Evolutionary conservation across 805 yeast species (phyloP).

Genomic region (Scheffersomyces lignosus): DNA sequence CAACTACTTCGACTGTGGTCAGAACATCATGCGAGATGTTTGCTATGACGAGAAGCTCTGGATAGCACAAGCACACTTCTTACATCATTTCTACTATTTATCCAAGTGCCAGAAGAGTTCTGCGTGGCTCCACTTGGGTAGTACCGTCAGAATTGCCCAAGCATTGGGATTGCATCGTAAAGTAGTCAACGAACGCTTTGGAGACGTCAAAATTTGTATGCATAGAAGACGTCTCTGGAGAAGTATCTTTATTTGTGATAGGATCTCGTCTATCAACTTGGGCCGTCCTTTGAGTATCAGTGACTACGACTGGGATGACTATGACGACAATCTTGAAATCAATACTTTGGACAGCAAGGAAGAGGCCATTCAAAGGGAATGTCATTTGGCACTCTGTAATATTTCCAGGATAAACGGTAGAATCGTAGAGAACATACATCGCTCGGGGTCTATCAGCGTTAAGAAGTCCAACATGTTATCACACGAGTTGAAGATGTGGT

Average conservation of each 20-base stretch:
- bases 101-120: constrained; percentile 38
- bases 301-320: constrained; percentile 42
- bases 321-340: constrained; percentile 14
- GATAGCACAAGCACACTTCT: constrained; percentile 41
- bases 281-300: constrained; percentile 39
- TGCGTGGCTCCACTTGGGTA: constrained; percentile 46
- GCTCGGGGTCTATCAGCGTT: constrained; percentile 26
- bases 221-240: constrained; percentile 37
- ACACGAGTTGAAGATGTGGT: constrained; percentile 35
- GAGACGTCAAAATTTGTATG: constrained; percentile 20
- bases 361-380: constrained; percentile 11
- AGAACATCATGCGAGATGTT: constrained; percentile 26
- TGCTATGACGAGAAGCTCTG: constrained; percentile 42
- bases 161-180: constrained; percentile 41
- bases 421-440: constrained; percentile 33
- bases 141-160: constrained; percentile 42
- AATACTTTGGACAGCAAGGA: constrained; percentile 6
- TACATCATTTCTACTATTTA: constrained; percentile 42
- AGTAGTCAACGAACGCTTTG: constrained; percentile 36
- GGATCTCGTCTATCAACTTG: constrained; percentile 30
- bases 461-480: constrained; percentile 33
- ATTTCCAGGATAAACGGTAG: constrained; percentile 28
- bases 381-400: constrained; percentile 27
- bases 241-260: constrained; percentile 33
- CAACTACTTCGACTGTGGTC: constrained; percentile 35